Percentiles rank a stretch among this genome's conserved stretches.
These are phyloP conservation scores for Tuber microsphaerosporum DNA, from an alignment of 495 filamentous ascomycete genomes.

Conservation along the genomic window DNA sequence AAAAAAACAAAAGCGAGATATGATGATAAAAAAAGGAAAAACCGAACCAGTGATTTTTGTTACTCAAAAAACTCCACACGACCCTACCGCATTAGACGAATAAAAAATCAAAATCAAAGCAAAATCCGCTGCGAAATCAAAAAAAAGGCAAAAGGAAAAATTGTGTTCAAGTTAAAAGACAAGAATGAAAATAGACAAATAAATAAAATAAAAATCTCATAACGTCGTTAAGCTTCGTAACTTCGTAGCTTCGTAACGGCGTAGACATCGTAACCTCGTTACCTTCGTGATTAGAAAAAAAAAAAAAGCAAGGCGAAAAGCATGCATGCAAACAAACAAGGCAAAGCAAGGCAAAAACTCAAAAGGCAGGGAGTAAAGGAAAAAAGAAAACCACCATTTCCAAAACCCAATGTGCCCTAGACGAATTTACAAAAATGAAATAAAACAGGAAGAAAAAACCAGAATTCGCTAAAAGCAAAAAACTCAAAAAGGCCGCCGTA, in stretches of 20 bases:
- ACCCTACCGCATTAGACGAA: conserved; percentile 15
- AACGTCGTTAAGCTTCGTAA: conserved; percentile 37
- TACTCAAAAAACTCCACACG: not conserved
- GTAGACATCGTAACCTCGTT: conserved; percentile 35
- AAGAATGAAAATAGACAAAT: conserved; percentile 2
- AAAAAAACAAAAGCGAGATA: not conserved
- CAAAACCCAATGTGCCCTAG: conserved; percentile 34
- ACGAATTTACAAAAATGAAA: conserved; percentile 37
- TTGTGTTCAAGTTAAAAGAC: conserved; percentile 33
- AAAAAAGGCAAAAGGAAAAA: conserved; percentile 38
- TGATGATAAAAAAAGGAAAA: not conserved
- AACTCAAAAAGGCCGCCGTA: conserved; percentile 46
- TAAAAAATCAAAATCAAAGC: conserved; percentile 32
- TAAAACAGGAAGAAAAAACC: conserved; percentile 41
- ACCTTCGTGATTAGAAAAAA: conserved; percentile 34
- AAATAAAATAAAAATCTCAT: too few relatives aligned
- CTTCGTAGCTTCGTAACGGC: conserved; percentile 37
- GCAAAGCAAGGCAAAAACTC: conserved; percentile 25
- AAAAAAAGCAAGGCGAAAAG: conserved; percentile 20
- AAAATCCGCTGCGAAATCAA: too few relatives aligned
- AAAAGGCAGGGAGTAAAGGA: conserved; percentile 16
- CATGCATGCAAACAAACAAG: conserved; percentile 17
- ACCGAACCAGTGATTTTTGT: not conserved
- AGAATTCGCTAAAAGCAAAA: conserved; percentile 43
- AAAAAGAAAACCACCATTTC: conserved; percentile 25